These are phyloP conservation scores for Hyparrhenia diplandra DNA, from an alignment of 176 grass and related monocot species.

Conservation along the genomic window DNA sequence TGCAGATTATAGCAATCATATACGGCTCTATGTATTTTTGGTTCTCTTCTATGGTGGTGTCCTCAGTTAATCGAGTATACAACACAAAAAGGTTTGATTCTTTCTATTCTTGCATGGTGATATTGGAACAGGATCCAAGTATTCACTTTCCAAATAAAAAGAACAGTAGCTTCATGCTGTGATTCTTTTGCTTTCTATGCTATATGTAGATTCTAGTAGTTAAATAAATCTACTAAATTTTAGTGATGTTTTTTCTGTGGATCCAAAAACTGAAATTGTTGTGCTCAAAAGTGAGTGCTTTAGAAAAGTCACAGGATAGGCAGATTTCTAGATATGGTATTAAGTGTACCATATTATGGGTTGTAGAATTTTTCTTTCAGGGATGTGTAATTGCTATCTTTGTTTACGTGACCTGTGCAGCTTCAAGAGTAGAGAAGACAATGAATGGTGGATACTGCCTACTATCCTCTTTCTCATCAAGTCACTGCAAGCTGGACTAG, in stretches of 20 bases:
- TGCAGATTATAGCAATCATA: constrained; percentile 79
- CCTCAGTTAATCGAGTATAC: constrained; percentile 31
- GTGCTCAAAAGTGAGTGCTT: background rate
- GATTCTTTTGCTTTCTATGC: background rate
- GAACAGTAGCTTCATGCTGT: background rate
- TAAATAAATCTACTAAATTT: background rate
- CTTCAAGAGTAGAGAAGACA: constrained; percentile 54
- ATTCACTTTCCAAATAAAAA: background rate
- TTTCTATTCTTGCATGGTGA: background rate
- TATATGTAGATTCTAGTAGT: background rate
- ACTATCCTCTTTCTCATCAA: constrained; percentile 64
- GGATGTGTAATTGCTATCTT: constrained; percentile 12
- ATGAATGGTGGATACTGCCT: constrained; percentile 86
- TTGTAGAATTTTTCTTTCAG: background rate
- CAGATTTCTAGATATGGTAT: background rate
- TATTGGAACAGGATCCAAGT: background rate
- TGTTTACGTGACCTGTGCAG: constrained; percentile 15
- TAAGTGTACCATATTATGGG: background rate
- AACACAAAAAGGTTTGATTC: constrained; percentile 45
- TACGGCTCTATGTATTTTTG: constrained; percentile 61
- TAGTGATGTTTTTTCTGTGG: background rate
- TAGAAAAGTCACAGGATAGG: background rate
- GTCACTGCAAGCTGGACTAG: constrained; percentile 59
- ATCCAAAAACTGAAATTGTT: background rate
- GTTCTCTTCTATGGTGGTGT: constrained; percentile 38